A percentile compares a stretch with the other conserved stretches of the same genome.
phyloP scores from a whole-genome alignment of 371 early-diverging fungal species.

The Coemansia sp. region DNA sequence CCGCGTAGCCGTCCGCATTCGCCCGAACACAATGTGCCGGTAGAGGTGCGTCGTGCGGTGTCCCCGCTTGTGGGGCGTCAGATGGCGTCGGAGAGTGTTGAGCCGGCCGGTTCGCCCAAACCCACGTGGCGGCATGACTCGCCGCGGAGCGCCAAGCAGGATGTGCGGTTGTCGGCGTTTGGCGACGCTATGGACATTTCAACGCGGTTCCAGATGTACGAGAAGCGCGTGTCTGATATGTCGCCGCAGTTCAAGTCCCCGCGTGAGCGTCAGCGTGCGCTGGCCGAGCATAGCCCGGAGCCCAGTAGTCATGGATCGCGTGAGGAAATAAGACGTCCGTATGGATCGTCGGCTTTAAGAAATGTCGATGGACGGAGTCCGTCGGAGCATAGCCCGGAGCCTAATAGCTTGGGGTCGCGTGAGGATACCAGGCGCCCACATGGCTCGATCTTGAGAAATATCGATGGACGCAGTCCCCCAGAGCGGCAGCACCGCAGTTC shows the following conservation, averaged over 20 bases:
- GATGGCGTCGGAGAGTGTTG: neutral
- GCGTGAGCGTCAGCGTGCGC: slow-evolving; percentile 28
- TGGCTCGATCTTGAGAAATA: neutral
- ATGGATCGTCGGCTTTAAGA: neutral
- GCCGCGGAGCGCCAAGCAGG: slow-evolving; percentile 11
- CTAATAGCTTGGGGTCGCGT: neutral
- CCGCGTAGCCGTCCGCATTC: slow-evolving; percentile 35
- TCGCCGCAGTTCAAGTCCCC: slow-evolving; percentile 36
- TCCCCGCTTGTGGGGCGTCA: slow-evolving; percentile 22
- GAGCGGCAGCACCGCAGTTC: neutral
- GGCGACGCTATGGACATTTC: slow-evolving; percentile 30
- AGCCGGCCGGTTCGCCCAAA: neutral
- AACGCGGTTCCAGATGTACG: slow-evolving; percentile 40
- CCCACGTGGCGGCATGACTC: slow-evolving; percentile 7
- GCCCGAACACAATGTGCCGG: slow-evolving; percentile 6
- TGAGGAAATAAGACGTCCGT: neutral
- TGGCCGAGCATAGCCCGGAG: slow-evolving; percentile 3
- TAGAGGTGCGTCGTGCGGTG: slow-evolving; percentile 20
- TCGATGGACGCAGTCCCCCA: neutral
- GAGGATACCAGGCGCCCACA: neutral
- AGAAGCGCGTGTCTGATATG: slow-evolving; percentile 14
- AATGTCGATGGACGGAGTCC: neutral
- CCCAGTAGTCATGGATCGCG: neutral
- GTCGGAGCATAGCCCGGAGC: neutral
- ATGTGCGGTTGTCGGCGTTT: slow-evolving; percentile 14